These are phyloP conservation scores for Parachaetomium inaequale DNA, from an alignment of 495 filamentous ascomycete species.

Conservation along the genomic window DNA sequence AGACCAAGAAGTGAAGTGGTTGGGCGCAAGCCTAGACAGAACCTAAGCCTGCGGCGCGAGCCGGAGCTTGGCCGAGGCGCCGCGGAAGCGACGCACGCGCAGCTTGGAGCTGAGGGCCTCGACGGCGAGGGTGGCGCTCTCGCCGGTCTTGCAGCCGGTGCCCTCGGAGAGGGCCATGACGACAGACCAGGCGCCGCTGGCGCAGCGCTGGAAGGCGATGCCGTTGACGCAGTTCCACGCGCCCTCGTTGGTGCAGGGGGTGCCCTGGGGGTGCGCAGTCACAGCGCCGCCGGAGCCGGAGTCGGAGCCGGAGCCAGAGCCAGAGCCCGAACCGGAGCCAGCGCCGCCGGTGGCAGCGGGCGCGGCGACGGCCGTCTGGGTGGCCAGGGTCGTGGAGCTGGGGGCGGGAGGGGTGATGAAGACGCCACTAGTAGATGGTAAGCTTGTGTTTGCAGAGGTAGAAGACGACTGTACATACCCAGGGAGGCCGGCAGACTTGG, in stretches of 20 bases:
- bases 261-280: conserved; percentile 28
- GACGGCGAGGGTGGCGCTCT: conserved; percentile 40
- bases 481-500: conserved; percentile 8
- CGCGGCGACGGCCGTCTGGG: conserved; percentile 19
- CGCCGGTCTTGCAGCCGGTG: conserved; percentile 55
- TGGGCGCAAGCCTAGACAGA: background rate
- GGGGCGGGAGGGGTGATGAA: conserved; percentile 28
- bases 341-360: conserved; percentile 22
- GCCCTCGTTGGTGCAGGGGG: conserved; percentile 50
- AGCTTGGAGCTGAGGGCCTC: background rate
- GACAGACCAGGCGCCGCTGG: conserved; percentile 57
- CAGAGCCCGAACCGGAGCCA: conserved; percentile 13
- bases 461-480: conserved; percentile 16
- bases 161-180: conserved; percentile 54
- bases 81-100: background rate
- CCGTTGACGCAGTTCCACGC: conserved; percentile 65
- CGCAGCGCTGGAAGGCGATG: conserved; percentile 61
- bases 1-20: background rate
- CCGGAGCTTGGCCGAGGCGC: background rate
- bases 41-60: background rate
- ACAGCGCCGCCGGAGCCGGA: conserved; percentile 16
- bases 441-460: conserved; percentile 3
- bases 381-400: conserved; percentile 19
- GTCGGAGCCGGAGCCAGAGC: conserved; percentile 19
- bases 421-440: conserved; percentile 23